Evolutionary conservation across 352 stramenopile genomes (phyloP), one percentile per base, ranked within the genome.

Genomic region (Globisporangium cystogenes): DNA sequence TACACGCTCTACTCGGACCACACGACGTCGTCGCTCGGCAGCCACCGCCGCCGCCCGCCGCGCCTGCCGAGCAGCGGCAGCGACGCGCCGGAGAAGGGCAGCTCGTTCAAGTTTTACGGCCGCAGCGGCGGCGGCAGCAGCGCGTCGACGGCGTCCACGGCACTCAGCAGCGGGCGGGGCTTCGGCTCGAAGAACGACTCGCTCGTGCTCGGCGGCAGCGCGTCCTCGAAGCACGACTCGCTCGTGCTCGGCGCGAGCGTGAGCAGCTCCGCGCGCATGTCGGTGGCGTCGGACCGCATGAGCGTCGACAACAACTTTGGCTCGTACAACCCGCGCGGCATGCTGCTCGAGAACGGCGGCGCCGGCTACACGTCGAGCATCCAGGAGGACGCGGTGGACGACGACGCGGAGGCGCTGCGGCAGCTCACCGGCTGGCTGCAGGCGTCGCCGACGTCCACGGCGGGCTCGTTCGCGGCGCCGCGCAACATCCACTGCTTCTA

Each of bases 231-330:
- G n/a, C 82, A 63, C 45, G 76, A 90, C 60, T 80, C 74, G 55
- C 58, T 87, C 43, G 51, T 82, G 16, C 62, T 85, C 43, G 57
- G 79, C 10, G 68, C 75, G 12, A 74, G 55, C 50, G 67, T 57
- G n/a, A 65, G 68, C 36, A 84, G 70, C 58, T 74, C 75, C 23
- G 51, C 73, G 31, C 67, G 74, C 11, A 44, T 56, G 21, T 87
- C 76, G 15, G 55, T 67, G 12, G 55, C 57, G 46, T 86, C 79
- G 33, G 76, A 87, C 51, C 75, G 79, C 55, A 69, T 86, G 65
- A 90, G 79, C 51, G 60, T 90, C 29, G 79, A 90, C 59, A 84
- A 78, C 47, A 87, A 90, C 60, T 82, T 78, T 36, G 75, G 76
- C 15, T 87, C 76, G 52, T 65, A 78, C 54, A 87, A 90, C 63